A percentile compares a stretch with the other conserved stretches of the same genome.
phyloP scores from a whole-genome alignment of 2,329 filamentous ascomycete species.

The Aspergillus neotritici region DNA sequence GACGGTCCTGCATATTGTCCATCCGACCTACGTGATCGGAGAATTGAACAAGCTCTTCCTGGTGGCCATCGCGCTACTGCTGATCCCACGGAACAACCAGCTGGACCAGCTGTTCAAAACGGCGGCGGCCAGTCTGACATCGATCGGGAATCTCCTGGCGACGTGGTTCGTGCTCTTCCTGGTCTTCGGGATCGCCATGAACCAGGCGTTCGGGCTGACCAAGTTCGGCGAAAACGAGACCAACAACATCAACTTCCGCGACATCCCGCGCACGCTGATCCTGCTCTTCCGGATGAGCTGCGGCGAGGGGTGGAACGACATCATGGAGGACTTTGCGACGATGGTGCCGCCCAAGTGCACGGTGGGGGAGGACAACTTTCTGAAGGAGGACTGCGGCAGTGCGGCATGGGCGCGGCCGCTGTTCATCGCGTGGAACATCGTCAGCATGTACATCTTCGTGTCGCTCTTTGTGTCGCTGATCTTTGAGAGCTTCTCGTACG shows the following conservation, averaged over 20 bases:
- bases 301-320: constrained; percentile 91
- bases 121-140: constrained; percentile 83
- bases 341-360: constrained; percentile 79
- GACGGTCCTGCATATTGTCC: constrained; percentile 66
- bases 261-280: constrained; percentile 87
- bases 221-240: constrained; percentile 70
- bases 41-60: constrained; percentile 92
- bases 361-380: constrained; percentile 59
- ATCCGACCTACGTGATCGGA: constrained; percentile 55
- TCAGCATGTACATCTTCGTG: constrained; percentile 99
- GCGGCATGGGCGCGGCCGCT: constrained; percentile 78
- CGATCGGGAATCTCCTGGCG: constrained; percentile 84
- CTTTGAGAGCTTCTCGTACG: constrained; percentile 98
- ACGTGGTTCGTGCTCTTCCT: constrained; percentile 98
- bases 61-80: constrained; percentile 77
- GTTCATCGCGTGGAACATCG: constrained; percentile 96
- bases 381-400: constrained; percentile 88
- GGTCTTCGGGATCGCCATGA: constrained; percentile 92
- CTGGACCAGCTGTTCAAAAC: constrained; percentile 98
- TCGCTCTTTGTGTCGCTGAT: constrained; percentile 97
- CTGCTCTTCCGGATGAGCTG: constrained; percentile 88
- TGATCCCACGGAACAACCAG: constrained; percentile 95
- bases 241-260: constrained; percentile 84
- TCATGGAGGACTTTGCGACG: constrained; percentile 92
- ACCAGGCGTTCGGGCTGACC: constrained; percentile 91